Base-by-base conservation (phyloP, 768 basidiomycete species). In the Kwoniella shandongensis region DNA sequence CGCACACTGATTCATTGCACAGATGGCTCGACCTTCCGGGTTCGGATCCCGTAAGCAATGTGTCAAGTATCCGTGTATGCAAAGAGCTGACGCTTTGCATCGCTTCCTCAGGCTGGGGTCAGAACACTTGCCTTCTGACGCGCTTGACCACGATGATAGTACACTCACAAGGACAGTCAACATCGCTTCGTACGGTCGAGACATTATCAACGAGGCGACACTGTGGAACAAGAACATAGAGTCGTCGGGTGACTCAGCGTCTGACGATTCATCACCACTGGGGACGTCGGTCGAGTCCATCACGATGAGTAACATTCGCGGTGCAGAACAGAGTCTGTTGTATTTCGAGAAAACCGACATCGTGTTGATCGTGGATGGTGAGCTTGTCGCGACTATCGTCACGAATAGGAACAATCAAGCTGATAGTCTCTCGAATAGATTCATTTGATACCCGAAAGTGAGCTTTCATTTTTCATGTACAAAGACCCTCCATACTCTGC, bases 171-270 rank as follows among this genome's bases (percentile, higher is more conserved):
- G 36, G 8, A 48, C 38, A n/a, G 44, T 54, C 11, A 30, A 39
- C 18, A 56, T 51, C 15, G 26, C 51, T 26, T 57, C 56, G 12
- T 79, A 78, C 47, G 78, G 75, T 3, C 58, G 71, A 48, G 77
- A 73, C 1, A 74, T 78, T 35, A 70, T 79, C n/a, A 77, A 78
- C 25, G 79, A 79, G 53, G 78, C 77, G 1, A 68, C 74, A 38
- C 73, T 75, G 30, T 79, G 78, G 77, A 73, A 61, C 23, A 38
- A 57, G 29, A 62, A 73, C 23, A 29, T 59, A 18, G 54, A 69
- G 48, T 50, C 48, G 17, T 51, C 41, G 15, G 23, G 15, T 20
- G 36, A 20, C 22, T 32, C 38, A 11, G 51, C 60, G 23, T 30
- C 50, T 22, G 54, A 62, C 25, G 61, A 61, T 23, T 62, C 64